A percentile compares a stretch with the other conserved stretches of the same genome.
phyloP scores from a whole-genome alignment of 805 yeast species.

The Lipomyces yamadae region DNA sequence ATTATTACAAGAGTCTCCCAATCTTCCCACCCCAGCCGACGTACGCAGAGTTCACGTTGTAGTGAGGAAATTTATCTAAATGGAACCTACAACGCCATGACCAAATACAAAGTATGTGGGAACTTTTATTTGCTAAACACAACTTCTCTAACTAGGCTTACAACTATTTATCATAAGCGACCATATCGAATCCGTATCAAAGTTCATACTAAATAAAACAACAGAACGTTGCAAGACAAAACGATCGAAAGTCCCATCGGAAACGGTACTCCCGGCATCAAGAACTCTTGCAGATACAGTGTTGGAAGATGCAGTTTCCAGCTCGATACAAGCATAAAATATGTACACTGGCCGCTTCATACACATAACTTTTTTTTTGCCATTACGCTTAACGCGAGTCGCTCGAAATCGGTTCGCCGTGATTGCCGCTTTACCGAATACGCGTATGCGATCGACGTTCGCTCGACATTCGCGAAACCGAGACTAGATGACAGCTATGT shows the following conservation, averaged over 20 bases:
- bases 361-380: background rate
- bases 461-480: conserved; percentile 3
- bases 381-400: background rate
- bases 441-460: background rate
- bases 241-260: background rate
- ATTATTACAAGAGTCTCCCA: too few relatives aligned
- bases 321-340: background rate
- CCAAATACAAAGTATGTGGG: background rate
- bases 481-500: conserved; percentile 1
- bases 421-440: background rate
- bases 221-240: background rate
- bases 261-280: background rate
- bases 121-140: background rate
- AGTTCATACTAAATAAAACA: background rate
- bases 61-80: too few relatives aligned
- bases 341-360: background rate
- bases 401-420: background rate
- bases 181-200: background rate
- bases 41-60: too few relatives aligned
- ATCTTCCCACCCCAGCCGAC: too few relatives aligned
- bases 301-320: background rate
- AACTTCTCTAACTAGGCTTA: background rate
- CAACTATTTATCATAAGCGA: background rate
- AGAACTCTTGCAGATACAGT: background rate
- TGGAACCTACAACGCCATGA: too few relatives aligned